Evolutionary conservation across 345 rosid genomes (phyloP), one percentile per base, ranked within the genome.

Genomic region (Gossypium rotundifolium): DNA sequence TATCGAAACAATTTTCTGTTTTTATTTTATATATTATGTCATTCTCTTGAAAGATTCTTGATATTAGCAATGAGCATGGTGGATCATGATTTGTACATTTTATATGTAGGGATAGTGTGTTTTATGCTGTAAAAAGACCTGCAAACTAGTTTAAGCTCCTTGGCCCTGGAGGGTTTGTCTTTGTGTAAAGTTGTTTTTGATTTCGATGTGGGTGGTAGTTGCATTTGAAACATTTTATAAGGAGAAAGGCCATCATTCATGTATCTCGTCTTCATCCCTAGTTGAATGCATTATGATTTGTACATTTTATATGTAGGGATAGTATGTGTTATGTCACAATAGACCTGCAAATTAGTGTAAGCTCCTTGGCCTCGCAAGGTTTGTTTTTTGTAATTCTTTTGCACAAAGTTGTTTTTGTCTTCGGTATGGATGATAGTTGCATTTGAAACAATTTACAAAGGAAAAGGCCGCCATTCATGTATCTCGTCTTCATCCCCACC

Each of bases 101-200:
- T 70, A 29, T 27, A 20, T 44, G 53, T 65, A 65, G 53, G 69
- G 27, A 44, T 65, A 11, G 73, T 70, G 58, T 20, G 70, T 42
- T 18, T 11, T 44, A 44, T 65, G 17, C 12, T n/a, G 1, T 55
- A 46, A 48, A 66, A 66, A 12, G 29, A 48, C 54, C 20, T 66
- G 38, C 23, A 22, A 66, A 66, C 7, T 20, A 22, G 70, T 45
- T 44, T 38, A 38, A 17, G 48, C 67, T 8, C 22, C 38, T 16
- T 62, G 51, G 38, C 25, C n/a, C 18, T 12, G 54, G 54, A 66
- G 54, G 8, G 11, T 20, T 45, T 66, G 45, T 11, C 33, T 2
- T 62, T 62, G 54, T 33, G 7, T 22, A 22, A 45, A 5, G 18
- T 66, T 44, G 54, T 12, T 45, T 9, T 58, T 23, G 33, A 45